phyloP scores from a whole-genome alignment of 495 filamentous ascomycete genomes.

The Xylaria telfairii region DNA sequence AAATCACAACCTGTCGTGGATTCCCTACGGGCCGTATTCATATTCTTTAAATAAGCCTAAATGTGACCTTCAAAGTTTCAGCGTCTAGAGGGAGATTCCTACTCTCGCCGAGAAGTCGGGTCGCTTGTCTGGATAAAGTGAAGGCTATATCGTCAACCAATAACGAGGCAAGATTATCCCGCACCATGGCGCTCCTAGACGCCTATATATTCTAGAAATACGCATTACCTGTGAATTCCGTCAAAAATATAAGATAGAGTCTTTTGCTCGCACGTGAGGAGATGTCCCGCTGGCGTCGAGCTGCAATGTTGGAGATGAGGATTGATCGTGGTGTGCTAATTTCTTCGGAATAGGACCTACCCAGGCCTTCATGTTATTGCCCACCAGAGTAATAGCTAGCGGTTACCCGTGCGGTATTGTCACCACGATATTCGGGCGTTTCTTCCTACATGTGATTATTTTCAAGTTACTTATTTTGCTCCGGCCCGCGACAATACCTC shows the following conservation, averaged over 20 bases:
- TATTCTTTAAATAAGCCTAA: conserved; percentile 15
- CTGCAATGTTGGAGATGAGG: neutral
- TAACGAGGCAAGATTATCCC: neutral
- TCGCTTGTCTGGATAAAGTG: conserved; percentile 23
- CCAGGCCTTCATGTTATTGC: neutral
- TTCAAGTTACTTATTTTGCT: neutral
- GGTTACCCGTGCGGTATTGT: too few relatives aligned
- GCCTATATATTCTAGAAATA: neutral
- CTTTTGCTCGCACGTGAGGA: neutral
- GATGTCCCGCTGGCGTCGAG: neutral
- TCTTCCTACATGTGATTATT: neutral
- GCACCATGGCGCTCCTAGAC: neutral
- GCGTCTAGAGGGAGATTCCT: neutral
- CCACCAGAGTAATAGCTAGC: too few relatives aligned
- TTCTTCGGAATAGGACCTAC: neutral
- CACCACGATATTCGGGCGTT: neutral
- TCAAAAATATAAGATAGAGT: neutral
- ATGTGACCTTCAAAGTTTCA: neutral
- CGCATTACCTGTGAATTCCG: neutral
- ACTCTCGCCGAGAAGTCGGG: neutral
- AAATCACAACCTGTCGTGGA: neutral
- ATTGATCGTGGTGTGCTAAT: neutral
- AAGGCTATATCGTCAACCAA: conserved; percentile 21
- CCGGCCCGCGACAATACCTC: neutral
- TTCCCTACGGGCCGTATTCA: neutral